phyloP scores from a whole-genome alignment of 257 asterid species.

The Salvia splendens region DNA sequence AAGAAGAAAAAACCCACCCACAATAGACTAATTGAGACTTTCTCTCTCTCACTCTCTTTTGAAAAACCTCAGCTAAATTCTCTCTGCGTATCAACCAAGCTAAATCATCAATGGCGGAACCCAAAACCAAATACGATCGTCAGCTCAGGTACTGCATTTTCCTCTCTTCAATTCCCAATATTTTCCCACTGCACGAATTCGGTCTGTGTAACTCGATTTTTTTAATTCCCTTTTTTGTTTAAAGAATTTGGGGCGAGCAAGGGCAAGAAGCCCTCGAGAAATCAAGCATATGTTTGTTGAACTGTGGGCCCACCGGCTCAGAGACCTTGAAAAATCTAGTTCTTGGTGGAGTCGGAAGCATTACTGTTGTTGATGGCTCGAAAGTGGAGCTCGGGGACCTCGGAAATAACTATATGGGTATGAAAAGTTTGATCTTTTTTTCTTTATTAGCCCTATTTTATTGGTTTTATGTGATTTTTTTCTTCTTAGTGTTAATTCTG shows the following conservation, averaged over 20 bases:
- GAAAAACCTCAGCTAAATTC: too few species aligned
- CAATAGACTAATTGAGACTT: too few species aligned
- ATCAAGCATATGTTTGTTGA: conserved; percentile 89
- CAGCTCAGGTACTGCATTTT: conserved; percentile 55
- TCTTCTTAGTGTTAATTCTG: too few species aligned
- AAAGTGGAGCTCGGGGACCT: conserved; percentile 93
- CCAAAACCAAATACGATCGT: conserved; percentile 93
- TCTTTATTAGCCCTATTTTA: not conserved
- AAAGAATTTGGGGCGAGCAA: conserved; percentile 99
- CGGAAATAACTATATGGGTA: conserved; percentile 94
- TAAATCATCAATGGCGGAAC: conserved; percentile 73
- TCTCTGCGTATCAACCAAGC: conserved; percentile 48
- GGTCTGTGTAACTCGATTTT: not conserved
- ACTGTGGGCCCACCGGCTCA: conserved; percentile 97
- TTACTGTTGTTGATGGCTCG: conserved; percentile 92
- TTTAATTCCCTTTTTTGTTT: not conserved
- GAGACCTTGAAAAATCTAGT: conserved; percentile 92
- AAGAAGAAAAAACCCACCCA: too few species aligned
- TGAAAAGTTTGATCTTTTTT: not conserved
- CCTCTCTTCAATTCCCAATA: not conserved
- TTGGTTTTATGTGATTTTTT: not conserved
- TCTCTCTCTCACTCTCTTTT: too few species aligned
- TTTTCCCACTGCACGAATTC: conserved; percentile 3
- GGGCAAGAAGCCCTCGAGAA: conserved; percentile 97
- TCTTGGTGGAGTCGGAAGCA: conserved; percentile 97